Evolutionary conservation across 768 basidiomycete species (phyloP), one percentile per base, ranked within the genome.

Genomic region (Russula earlei): DNA sequence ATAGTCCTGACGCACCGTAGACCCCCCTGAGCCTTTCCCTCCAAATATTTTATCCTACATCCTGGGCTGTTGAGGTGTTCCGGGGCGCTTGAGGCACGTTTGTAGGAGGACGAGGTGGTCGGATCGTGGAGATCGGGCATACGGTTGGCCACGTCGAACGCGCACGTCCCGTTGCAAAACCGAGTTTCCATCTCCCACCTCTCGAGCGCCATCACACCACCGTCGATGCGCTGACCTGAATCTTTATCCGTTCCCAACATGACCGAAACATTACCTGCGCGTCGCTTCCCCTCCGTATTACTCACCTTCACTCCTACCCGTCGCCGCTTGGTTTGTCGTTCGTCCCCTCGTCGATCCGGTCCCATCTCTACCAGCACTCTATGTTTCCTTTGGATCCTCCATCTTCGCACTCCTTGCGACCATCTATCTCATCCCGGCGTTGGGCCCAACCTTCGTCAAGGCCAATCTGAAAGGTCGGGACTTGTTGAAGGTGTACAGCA

Each of bases 391-490:
- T 47, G 93, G 94, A 0, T 85, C 95, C 70, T 85, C 90, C 1
- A 69, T 95, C 46, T 75, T 92, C 59, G 91, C 93, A 0, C 85
- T 95, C 54, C 66, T 91, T 11, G 80, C 82, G 2, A 83, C 88
- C 1, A 66, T 90, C 12, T 82, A 83, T 64, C 77, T 91, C 41
- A 77, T 98, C 29, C 95, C 94, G n/a, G 77, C 80, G 0, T 77
- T 99, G 14, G 88, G 87, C 0, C 81, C 83, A 0, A 78, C 81
- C 0, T 95, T 98, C 66, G 73, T 91, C 24, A 79, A 77, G 41
- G 91, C 91, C 2, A 83, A 87, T 45, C 72, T 99, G 52, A 85
- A 83, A 64, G 96, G 96, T 20, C 77, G 77, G 58, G 96, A 99
- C 69, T 71, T 96, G 57, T 75, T 96, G 47, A 98, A 99, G 69